Percentiles rank a stretch among this genome's conserved stretches.
Conservation (phyloP, 306 rosid species). For the Arachis stenosperma region DNA sequence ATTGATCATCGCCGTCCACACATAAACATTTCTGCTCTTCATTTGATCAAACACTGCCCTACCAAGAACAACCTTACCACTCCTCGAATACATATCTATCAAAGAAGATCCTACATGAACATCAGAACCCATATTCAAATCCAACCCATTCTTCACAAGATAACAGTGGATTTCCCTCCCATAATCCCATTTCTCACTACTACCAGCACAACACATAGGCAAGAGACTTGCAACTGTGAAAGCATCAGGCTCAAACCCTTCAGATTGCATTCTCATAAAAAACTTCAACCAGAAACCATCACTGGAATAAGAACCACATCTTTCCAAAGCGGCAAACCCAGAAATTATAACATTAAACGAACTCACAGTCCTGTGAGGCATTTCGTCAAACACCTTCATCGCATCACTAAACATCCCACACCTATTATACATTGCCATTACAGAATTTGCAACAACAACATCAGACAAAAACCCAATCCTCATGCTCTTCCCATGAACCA, state of each 20-base stretch:
- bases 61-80: slow-evolving; percentile 47
- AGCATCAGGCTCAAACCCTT: slow-evolving; percentile 65
- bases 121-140: slow-evolving; percentile 50
- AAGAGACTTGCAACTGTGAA: slow-evolving; percentile 67
- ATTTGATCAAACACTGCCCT: slow-evolving; percentile 68
- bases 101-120: slow-evolving; percentile 76
- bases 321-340: slow-evolving; percentile 46
- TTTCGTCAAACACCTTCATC: slow-evolving; percentile 71
- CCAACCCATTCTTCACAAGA: slow-evolving; percentile 57
- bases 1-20: slow-evolving; percentile 80
- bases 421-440: slow-evolving; percentile 66
- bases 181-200: slow-evolving; percentile 47
- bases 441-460: slow-evolving; percentile 66
- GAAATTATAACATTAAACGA: slow-evolving; percentile 74
- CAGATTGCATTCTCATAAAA: slow-evolving; percentile 49
- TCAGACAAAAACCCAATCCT: slow-evolving; percentile 60
- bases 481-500: slow-evolving; percentile 70
- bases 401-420: slow-evolving; percentile 52
- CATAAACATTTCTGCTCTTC: slow-evolving; percentile 62
- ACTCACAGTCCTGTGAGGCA: slow-evolving; percentile 62
- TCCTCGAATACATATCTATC: slow-evolving; percentile 82
- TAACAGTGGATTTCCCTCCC: slow-evolving; percentile 81
- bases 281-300: slow-evolving; percentile 48
- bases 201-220: slow-evolving; percentile 46
- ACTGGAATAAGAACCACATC: slow-evolving; percentile 22